These are phyloP conservation scores for Madurella mycetomatis DNA, from an alignment of 2,329 filamentous ascomycete genomes.

Conservation along the genomic window DNA sequence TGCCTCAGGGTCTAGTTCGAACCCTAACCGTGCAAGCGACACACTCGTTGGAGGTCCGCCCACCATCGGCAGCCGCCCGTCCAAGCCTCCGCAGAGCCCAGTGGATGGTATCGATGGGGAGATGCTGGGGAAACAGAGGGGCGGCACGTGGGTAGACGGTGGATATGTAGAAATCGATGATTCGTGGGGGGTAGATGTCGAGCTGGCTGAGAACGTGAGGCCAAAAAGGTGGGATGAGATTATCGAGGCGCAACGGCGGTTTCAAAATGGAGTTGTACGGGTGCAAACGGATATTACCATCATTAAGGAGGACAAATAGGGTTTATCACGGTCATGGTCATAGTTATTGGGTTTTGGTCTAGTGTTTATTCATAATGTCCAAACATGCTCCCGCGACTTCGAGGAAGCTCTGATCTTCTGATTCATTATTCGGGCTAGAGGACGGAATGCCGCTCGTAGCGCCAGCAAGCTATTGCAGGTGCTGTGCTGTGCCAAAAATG, in stretches of 20 bases:
- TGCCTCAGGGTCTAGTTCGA: not conserved
- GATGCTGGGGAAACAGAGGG: not conserved
- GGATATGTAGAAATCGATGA: conserved; percentile 11
- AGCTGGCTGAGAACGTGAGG: conserved; percentile 10
- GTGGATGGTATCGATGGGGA: conserved; percentile 7
- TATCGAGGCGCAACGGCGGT: not conserved
- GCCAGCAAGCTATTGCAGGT: no score
- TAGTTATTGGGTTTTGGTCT: no score
- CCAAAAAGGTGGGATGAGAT: conserved; percentile 1
- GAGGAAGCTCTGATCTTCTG: no score
- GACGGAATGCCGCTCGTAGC: no score
- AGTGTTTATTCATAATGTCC: no score
- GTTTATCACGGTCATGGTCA: not conserved
- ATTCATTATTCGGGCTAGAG: no score
- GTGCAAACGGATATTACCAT: conserved; percentile 5
- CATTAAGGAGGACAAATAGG: not conserved
- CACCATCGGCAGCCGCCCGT: conserved; percentile 13
- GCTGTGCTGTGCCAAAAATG: no score
- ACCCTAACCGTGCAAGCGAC: not conserved
- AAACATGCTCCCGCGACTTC: no score
- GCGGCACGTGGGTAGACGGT: conserved; percentile 8
- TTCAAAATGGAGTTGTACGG: not conserved
- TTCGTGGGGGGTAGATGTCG: conserved; percentile 14
- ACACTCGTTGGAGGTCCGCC: conserved; percentile 6
- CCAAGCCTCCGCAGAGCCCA: conserved; percentile 1